A percentile compares a stretch with the other conserved stretches of the same genome.
phyloP scores from a whole-genome alignment of 2,329 filamentous ascomycete species.

The Fusarium mexicanum region DNA sequence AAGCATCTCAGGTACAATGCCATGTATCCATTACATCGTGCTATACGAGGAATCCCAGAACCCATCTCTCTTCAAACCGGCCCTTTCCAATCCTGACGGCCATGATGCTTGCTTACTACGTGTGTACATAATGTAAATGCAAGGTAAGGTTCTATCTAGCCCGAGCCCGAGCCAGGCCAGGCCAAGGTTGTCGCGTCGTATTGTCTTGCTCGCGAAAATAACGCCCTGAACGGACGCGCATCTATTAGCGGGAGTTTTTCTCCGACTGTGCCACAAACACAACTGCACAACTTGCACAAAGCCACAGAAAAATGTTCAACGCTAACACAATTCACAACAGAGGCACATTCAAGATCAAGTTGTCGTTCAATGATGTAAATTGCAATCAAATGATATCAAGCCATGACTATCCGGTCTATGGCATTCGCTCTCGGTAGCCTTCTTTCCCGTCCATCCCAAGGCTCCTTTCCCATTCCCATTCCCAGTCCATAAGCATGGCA shows the following conservation, averaged over 20 bases:
- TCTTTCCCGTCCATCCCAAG: conserved; percentile 28
- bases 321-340: no score
- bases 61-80: not conserved
- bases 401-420: conserved; percentile 37
- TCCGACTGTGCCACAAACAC: not conserved
- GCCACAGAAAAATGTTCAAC: not conserved
- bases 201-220: conserved; percentile 4
- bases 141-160: not conserved
- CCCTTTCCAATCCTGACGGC: not conserved
- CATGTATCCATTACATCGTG: not conserved
- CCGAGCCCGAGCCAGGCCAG: not conserved
- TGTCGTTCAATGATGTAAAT: conserved; percentile 14
- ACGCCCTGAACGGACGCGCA: conserved; percentile 17
- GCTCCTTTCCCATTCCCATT: conserved; percentile 28
- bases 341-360: not conserved
- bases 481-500: conserved; percentile 39
- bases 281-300: not conserved
- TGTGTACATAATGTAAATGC: not conserved
- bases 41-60: not conserved
- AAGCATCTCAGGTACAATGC: not conserved
- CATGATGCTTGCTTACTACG: not conserved
- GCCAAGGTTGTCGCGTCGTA: not conserved
- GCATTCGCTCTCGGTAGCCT: conserved; percentile 30
- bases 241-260: not conserved
- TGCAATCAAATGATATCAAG: conserved; percentile 35